Evolutionary conservation across 2,329 filamentous ascomycete genomes (phyloP).

Genomic region (Pezizomycotina sp.): DNA sequence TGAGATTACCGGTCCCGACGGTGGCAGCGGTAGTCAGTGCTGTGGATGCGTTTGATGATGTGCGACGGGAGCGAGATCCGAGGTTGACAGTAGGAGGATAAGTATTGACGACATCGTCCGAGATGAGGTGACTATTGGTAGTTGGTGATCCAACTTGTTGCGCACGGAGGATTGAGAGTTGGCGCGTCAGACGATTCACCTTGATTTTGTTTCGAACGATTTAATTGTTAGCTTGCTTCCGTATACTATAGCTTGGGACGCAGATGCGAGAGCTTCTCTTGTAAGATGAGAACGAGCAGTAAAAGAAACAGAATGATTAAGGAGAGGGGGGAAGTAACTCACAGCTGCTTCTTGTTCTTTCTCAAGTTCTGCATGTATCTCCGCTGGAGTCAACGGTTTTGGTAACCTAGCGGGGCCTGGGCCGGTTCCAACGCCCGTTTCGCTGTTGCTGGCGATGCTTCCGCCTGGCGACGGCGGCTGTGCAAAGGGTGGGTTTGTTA

Average conservation of each 20-base stretch:
- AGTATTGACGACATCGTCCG: constrained; percentile 13
- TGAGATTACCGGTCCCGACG: constrained; percentile 35
- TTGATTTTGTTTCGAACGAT: constrained; percentile 32
- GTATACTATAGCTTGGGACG: background rate
- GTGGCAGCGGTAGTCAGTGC: constrained; percentile 40
- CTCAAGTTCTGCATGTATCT: constrained; percentile 76
- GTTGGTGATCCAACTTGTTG: constrained; percentile 50
- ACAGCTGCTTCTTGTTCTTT: constrained; percentile 92
- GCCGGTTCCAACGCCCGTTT: constrained; percentile 37
- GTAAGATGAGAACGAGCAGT: background rate
- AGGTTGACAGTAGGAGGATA: constrained; percentile 14
- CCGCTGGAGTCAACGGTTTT: constrained; percentile 69
- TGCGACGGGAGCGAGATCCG: constrained; percentile 34
- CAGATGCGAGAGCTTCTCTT: too few species aligned
- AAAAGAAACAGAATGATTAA: background rate
- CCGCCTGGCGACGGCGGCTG: constrained; percentile 17
- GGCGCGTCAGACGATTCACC: constrained; percentile 85
- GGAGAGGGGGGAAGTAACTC: constrained; percentile 28
- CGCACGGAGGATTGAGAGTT: constrained; percentile 65
- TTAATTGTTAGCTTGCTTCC: too few species aligned
- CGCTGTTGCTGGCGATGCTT: constrained; percentile 18
- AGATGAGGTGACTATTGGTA: constrained; percentile 41
- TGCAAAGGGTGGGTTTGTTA: constrained; percentile 15
- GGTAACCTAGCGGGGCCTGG: constrained; percentile 71
- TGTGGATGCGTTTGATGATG: constrained; percentile 45